Evolutionary conservation across 306 rosid genomes (phyloP), one percentile per base, ranked within the genome.

Genomic region (Alnus rubra): DNA sequence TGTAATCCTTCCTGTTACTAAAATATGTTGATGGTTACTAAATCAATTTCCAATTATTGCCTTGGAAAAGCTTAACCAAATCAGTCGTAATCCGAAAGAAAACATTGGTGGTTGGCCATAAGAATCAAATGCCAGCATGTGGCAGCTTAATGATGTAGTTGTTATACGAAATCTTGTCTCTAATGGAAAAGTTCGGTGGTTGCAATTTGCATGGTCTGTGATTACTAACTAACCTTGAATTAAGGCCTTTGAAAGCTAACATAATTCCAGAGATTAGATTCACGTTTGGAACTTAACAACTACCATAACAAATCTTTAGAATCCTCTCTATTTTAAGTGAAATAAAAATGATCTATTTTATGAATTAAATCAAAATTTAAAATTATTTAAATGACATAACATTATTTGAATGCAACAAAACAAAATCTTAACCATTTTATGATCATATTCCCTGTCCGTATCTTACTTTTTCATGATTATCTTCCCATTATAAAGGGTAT

Each of bases 121-220:
- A 76, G 78, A 76, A 82, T 76, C 75, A 68, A 81, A 75, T 54
- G 82, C 80, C 45, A 42, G 45, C 82, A 76, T 50, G 15, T 69
- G 81, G 74, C 70, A 77, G 37, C 54, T 4, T 35, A 4, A n/a
- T 35, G 81, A 78, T 68, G 75, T 73, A 50, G 86, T 84, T 28
- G 88, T 80, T 23, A 23, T 88, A 75, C 70, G 78, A 53, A 52
- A 63, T 63, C 28, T 69, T 69, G 75, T 70, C 86, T 85, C 82
- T 63, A 75, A 44, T 67, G 49, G 65, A 51, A 81, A 82, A 76
- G 60, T 51, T 16, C 78, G 19, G 77, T 47, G 18, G 64, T 76
- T 55, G 53, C 50, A 45, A 76, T 54, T 52, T 28, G 81, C 76
- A 80, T 75, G 60, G 60, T 82, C 62, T 58, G 73, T 82, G 48